phyloP scores from a whole-genome alignment of 2,329 filamentous ascomycete genomes.

The Diaporthe vaccinii region DNA sequence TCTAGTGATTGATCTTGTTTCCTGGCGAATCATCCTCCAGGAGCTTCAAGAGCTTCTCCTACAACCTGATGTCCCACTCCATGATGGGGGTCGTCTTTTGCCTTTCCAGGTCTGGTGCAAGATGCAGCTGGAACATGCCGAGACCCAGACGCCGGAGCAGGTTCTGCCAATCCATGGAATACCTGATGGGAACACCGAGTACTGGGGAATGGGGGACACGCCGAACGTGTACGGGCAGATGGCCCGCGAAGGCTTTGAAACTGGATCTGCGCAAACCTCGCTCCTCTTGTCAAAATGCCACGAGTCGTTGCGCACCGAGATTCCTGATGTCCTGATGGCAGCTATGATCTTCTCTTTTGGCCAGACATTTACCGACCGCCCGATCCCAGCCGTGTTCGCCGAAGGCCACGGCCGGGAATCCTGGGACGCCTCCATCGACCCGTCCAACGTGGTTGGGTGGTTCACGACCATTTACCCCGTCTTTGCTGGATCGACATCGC shows the following conservation, averaged over 20 bases:
- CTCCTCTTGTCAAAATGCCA: slow-evolving; percentile 47
- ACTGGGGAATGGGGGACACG: slow-evolving; percentile 3
- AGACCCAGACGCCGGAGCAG: not conserved
- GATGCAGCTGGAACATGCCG: slow-evolving; percentile 8
- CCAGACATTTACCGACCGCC: slow-evolving; percentile 50
- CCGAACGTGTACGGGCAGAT: slow-evolving; percentile 24
- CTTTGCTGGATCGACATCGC: slow-evolving; percentile 41
- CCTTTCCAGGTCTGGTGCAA: slow-evolving; percentile 11
- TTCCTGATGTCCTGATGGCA: slow-evolving; percentile 54
- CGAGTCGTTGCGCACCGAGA: slow-evolving; percentile 48
- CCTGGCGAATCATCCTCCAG: slow-evolving; percentile 58
- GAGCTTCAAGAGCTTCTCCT: slow-evolving; percentile 55
- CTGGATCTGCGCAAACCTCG: slow-evolving; percentile 35
- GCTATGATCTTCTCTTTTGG: slow-evolving; percentile 51
- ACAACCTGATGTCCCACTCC: not conserved
- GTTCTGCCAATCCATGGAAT: not conserved
- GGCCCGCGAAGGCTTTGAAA: slow-evolving; percentile 2
- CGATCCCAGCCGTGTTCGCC: slow-evolving; percentile 51
- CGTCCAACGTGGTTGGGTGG: slow-evolving; percentile 71
- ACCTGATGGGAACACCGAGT: not conserved
- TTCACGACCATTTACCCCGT: slow-evolving; percentile 71
- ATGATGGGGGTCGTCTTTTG: not conserved
- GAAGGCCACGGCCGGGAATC: slow-evolving; percentile 60
- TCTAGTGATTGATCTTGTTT: slow-evolving; percentile 58
- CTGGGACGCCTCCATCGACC: slow-evolving; percentile 60